Evolutionary conservation across 140 eudicot species (phyloP), one percentile per base, ranked within the genome.

Genomic region (Flaveria floridana): DNA sequence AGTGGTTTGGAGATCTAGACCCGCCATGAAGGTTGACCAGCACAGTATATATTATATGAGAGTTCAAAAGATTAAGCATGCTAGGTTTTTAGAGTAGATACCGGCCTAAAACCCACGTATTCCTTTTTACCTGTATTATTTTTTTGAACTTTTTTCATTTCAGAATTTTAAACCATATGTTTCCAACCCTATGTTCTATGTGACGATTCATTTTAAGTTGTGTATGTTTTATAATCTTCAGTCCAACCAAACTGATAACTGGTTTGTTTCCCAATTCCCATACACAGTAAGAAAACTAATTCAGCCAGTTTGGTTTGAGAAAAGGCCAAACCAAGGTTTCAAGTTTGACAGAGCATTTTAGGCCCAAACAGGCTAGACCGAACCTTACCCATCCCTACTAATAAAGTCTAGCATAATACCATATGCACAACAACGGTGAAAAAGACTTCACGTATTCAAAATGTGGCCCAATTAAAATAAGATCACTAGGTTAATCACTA

Each of bases 241-340:
- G 58, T 8, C 21, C 21, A 52, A 52, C 10, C 58, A 52, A 20
- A 19, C 30, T 57, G 6, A 12, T 21, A 9, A 4, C 10, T 57
- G 13, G 34, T 10, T 19, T 57, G 34, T 59, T 47, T 59, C 16
- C 8, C 65, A 59, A 23, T 47, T 59, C 16, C 18, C 66, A 59
- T 59, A 37, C 66, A 21, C 39, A 1, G 39, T 23, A 21, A 23
- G 39, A 16, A 23, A 58, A 58, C 65, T 58, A 58, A 21, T 3
- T 58, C 39, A 23, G 34, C 65, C 8, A 58, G 65, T 58, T 58
- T 58, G 39, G 39, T 10, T 58, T 10, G 37, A 34, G 4, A 58
- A 58, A 58, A 58, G 15, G 37, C 19, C 65, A 58, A 23, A 58
- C 65, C 16, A 21, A 58, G 66, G 41, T 25, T 25, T 59, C 66